Percentiles rank a stretch among this genome's conserved stretches.
Evolutionary conservation across 2,329 filamentous ascomycete species (phyloP).

Genomic region (Exophiala xenobiotica): DNA sequence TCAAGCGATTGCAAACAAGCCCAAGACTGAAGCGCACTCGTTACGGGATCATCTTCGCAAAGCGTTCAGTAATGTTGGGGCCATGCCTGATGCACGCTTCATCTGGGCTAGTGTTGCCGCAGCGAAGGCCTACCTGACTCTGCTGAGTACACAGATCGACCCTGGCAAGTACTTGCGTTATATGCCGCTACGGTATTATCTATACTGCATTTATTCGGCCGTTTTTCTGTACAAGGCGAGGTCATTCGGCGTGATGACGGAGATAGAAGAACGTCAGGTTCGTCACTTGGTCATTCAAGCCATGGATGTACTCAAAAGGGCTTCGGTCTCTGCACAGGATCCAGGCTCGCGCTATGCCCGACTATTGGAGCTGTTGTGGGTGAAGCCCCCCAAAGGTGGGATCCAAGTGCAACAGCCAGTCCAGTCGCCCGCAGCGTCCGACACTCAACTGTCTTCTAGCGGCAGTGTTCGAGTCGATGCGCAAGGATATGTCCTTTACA

Average conservation of each 20-base stretch:
- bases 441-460: conserved; percentile 35
- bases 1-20: conserved; percentile 46
- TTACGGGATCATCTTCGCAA: conserved; percentile 42
- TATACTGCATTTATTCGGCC: conserved; percentile 63
- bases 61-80: conserved; percentile 56
- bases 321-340: conserved; percentile 58
- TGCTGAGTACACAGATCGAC: conserved; percentile 60
- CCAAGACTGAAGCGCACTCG: conserved; percentile 35
- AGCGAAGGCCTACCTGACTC: conserved; percentile 60
- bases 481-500: conserved; percentile 40
- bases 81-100: conserved; percentile 63
- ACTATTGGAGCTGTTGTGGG: conserved; percentile 61
- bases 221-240: conserved; percentile 66
- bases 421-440: conserved; percentile 31
- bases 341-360: conserved; percentile 62
- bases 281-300: conserved; percentile 59
- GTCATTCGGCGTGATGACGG: conserved; percentile 59
- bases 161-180: conserved; percentile 60
- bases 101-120: conserved; percentile 67
- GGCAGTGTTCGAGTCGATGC: conserved; percentile 30
- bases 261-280: conserved; percentile 55
- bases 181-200: conserved; percentile 64
- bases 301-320: conserved; percentile 59
- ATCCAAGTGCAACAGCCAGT: conserved; percentile 26
- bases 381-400: conserved; percentile 36